Evolutionary conservation across 2,329 filamentous ascomycete species (phyloP).

Genomic region (Beauveria sp.): DNA sequence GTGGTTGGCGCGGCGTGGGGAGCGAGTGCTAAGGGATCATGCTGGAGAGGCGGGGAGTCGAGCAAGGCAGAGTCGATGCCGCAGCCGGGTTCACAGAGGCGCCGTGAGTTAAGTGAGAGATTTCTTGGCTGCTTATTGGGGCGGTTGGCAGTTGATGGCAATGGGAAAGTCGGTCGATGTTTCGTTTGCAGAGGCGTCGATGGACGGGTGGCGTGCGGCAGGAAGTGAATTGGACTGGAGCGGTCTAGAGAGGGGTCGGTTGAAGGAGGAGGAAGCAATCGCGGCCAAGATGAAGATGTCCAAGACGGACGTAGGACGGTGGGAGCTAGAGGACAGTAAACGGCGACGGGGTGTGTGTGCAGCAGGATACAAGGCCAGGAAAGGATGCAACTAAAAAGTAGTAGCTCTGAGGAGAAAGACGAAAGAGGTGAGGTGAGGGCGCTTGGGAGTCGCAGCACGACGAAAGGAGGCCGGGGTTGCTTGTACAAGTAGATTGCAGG

Average conservation of each 20-base stretch:
- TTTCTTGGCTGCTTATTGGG: not conserved
- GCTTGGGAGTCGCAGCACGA: not conserved
- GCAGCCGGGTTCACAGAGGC: not conserved
- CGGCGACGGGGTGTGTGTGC: not conserved
- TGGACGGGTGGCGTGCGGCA: not conserved
- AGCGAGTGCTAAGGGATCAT: slow-evolving; percentile 10
- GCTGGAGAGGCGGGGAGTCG: slow-evolving; percentile 5
- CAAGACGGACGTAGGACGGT: not conserved
- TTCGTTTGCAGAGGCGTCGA: not conserved
- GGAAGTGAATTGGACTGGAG: not conserved
- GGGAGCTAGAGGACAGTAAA: not conserved
- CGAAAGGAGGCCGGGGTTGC: not conserved
- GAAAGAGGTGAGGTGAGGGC: slow-evolving; percentile 3
- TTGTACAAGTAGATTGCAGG: not conserved
- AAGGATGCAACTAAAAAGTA: slow-evolving; percentile 8
- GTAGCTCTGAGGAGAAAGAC: not conserved
- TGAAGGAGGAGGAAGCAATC: not conserved
- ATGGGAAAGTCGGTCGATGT: not conserved
- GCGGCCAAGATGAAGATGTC: not conserved
- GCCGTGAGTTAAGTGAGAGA: not conserved
- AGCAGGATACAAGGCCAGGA: not conserved
- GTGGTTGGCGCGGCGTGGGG: slow-evolving; percentile 7
- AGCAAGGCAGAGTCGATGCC: not conserved
- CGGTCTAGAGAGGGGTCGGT: not conserved
- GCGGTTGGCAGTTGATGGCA: not conserved